Evolutionary conservation across 306 rosid species (phyloP), one percentile per base, ranked within the genome.

Genomic region (Prunus fruticosa): DNA sequence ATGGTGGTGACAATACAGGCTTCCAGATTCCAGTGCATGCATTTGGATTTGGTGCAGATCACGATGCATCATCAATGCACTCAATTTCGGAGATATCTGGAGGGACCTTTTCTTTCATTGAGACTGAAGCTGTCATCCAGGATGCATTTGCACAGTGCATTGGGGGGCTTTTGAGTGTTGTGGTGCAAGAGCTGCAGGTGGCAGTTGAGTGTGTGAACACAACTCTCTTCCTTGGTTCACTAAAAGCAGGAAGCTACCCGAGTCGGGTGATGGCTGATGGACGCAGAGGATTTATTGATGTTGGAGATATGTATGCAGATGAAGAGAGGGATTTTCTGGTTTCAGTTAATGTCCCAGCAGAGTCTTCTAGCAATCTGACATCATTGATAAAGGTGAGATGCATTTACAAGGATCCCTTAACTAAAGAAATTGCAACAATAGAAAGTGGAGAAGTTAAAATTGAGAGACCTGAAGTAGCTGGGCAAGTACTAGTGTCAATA

Each of bases 111-210:
- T 95, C 99, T 41, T 95, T 95, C 85, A 95, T 95, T 2, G 99
- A 95, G 87, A 90, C 93, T 8, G 99, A 95, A 79, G 89, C 93
- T 32, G 96, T 87, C 65, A 84, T 95, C 68, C 99, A 95, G 82
- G 99, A 95, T 72, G 99, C 99, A 8, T 95, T 95, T 86, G 99
- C 99, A 18, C 99, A 92, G 77, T 95, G 99, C 87, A 95, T 95
- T 23, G 99, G 99, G 10, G 99, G 99, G 71, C 97, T 95, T 30
- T 75, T 95, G 79, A 95, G 99, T 58, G 99, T 95, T 3, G 92
- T 88, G 77, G 91, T 89, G 73, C 99, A 95, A 85, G 97, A 95
- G 84, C 80, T 95, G 84, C 96, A 87, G 79, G 93, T 95, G 41
- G 87, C 76, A 76, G 80, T 95, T 56, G 97, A 92, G 67, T 92